Conservation (phyloP, 768 basidiomycete genomes). For the Plicaturopsis crispa region DNA sequence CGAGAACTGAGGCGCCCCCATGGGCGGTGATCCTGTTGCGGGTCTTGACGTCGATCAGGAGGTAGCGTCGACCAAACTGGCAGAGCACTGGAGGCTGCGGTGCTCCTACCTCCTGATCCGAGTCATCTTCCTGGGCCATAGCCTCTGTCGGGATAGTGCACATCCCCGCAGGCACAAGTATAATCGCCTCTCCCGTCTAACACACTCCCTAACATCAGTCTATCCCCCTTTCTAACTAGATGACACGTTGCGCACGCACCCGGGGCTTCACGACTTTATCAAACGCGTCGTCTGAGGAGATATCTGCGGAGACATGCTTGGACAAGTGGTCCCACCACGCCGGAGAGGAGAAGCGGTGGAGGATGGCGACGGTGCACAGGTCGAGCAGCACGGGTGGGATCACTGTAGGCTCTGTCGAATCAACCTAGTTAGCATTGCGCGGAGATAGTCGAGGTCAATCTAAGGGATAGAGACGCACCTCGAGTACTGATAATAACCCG, state of each 20-base stretch:
- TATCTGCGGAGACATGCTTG: slow-evolving; percentile 60
- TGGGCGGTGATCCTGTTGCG: slow-evolving; percentile 54
- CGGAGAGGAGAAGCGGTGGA: slow-evolving; percentile 71
- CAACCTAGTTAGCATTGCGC: too few species aligned
- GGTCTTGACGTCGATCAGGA: slow-evolving; percentile 57
- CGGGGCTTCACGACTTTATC: slow-evolving; percentile 58
- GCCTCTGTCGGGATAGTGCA: slow-evolving; percentile 32
- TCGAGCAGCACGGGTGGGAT: slow-evolving; percentile 63
- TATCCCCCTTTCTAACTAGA: too few species aligned
- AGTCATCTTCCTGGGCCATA: slow-evolving; percentile 2
- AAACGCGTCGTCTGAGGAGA: slow-evolving; percentile 52
- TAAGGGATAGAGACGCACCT: slow-evolving; percentile 29
- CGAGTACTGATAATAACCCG: slow-evolving; percentile 70
- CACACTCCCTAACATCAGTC: too few species aligned
- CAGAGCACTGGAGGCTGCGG: too few species aligned
- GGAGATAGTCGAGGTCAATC: too few species aligned
- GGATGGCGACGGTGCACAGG: slow-evolving; percentile 52
- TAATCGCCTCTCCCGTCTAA: slow-evolving; percentile 68
- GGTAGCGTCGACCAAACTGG: slow-evolving; percentile 50
- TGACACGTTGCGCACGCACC: slow-evolving; percentile 37
- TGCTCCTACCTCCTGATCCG: slow-evolving; percentile 7
- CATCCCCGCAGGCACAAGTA: slow-evolving; percentile 60
- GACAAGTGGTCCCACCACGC: slow-evolving; percentile 68
- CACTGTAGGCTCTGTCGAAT: slow-evolving; percentile 60
- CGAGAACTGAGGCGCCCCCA: slow-evolving; percentile 56